Base-by-base conservation (phyloP, 306 rosid species). In the Corylus heterophylla region DNA sequence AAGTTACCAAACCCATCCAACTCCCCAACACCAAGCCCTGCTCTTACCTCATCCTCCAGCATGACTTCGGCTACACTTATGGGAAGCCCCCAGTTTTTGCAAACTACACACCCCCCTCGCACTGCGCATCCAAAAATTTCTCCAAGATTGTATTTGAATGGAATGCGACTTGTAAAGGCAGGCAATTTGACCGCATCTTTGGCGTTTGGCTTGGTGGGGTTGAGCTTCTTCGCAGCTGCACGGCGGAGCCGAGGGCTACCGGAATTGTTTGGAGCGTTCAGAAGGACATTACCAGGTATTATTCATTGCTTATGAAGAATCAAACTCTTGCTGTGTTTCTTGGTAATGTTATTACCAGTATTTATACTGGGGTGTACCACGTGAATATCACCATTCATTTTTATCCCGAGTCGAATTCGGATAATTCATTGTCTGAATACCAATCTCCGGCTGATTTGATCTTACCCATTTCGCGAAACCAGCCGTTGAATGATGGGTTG, bases 171-270 rank as follows among this genome's bases (percentile, higher is more conserved):
- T 87, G 92, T 64, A 77, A 80, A 84, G 98, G 97, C 47, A 87
- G 93, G 59, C 98, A 95, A 59, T 95, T 83, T 29, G 98, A 95
- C 68, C 88, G 98, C 35, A 94, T 94, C 74, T 94, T 94, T 3
- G 97, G 98, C 13, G 92, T 92, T 2, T 94, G 98, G 97, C 97
- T 91, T 9, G 87, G 89, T 35, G 99, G 99, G 8, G 94, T 89
- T 54, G 98, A 95, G 88, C 83, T 95, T 29, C 90, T 95, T 10
- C 87, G 99, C 61, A 91, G 99, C 88, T 95, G 97, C 78, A 89
- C 97, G 0, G 98, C 98, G 2, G 98, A 95, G 79, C 97, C 98
- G 20, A 86, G 80, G 77, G 58, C 90, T 67, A 86, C 78, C 22
- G 99, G 97, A 59, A 91, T 88, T 81, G 83, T 95, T 72, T 95